Evolutionary conservation across 1,284 basidiomycete genomes (phyloP).

Genomic region (Leccinum fuscescens): DNA sequence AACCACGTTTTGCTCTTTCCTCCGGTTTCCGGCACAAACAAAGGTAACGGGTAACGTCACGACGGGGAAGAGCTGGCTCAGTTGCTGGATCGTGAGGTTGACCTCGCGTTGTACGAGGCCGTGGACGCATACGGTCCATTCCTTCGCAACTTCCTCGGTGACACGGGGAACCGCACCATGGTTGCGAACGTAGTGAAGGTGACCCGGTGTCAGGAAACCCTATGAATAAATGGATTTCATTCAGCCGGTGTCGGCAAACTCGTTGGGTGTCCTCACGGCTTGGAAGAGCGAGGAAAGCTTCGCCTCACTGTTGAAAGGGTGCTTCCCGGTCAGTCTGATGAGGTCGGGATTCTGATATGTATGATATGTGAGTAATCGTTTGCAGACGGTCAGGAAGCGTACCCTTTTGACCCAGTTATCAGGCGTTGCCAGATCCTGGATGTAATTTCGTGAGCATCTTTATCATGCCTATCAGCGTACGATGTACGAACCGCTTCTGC

Average conservation of each 20-base stretch:
- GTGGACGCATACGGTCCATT: conserved; percentile 55
- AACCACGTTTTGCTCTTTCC: conserved; percentile 72
- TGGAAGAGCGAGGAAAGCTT: conserved; percentile 47
- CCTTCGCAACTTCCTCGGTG: conserved; percentile 35
- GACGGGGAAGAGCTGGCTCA: conserved; percentile 47
- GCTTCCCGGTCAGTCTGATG: conserved; percentile 56
- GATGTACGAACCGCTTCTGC: conserved; percentile 22
- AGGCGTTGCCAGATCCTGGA: conserved; percentile 37
- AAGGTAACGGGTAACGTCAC: conserved; percentile 66
- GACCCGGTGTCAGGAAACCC: conserved; percentile 63
- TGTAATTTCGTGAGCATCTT: neutral
- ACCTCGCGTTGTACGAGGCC: conserved; percentile 47
- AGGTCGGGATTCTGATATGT: conserved; percentile 22
- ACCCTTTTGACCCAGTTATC: conserved; percentile 46
- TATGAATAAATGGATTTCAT: conserved; percentile 7
- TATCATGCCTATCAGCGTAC: neutral
- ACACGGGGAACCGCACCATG: conserved; percentile 64
- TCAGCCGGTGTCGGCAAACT: neutral
- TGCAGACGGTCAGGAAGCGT: neutral
- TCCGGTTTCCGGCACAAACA: conserved; percentile 67
- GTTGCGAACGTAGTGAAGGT: conserved; percentile 67
- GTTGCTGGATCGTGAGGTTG: conserved; percentile 44
- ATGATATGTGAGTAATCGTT: neutral
- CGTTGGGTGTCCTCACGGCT: conserved; percentile 9
- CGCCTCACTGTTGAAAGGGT: conserved; percentile 64